Base-by-base conservation (phyloP, 1,139 yeast species). In the Suhomyces coccinellae region DNA sequence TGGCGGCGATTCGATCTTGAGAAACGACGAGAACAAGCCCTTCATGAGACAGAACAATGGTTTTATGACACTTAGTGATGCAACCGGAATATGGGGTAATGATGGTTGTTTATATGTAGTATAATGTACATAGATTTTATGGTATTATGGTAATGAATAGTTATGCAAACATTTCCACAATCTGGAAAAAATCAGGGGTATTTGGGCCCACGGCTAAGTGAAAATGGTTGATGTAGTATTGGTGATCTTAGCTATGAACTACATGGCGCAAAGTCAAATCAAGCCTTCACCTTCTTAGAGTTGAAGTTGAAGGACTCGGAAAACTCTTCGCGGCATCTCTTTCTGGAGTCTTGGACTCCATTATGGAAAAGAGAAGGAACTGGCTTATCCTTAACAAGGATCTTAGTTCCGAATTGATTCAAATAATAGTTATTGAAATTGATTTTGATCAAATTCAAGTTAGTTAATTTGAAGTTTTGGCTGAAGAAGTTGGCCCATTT, bases 81-180 rank as follows among this genome's bases (percentile, higher is more conserved):
- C 82, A 2, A 59, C 56, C 33, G 91, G 88, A 0, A 69, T 70
- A 37, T 84, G 85, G 76, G 93, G 90, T 10, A 70, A 65, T 37
- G 95, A 86, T 62, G 91, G 93, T 1, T 85, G 93, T 57, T 76
- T 85, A 53, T 86, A 82, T 57, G 69, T 72, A 47, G 41, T 49
- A 32, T 48, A 41, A 30, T 42, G 45, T 47, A 44, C 37, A 47
- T 47, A 45, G 32, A 17, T 17, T 4, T 33, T 14, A 20, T 32
- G 34, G 20, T 3, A 33, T 20, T 20, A 33, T 33, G 27, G 12
- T 26, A 26, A 11, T 26, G 27, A 26, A 26, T 26, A 26, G 10
- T 26, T 9, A 9, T 26, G 12, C 12, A 9, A 16, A 32, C 22
- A 17, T 17, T 17, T 17, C 20, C 20, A 17, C 20, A 17, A 17